phyloP scores from a whole-genome alignment of 139 green algal species.

The Tetradesmus lagerheimii region DNA sequence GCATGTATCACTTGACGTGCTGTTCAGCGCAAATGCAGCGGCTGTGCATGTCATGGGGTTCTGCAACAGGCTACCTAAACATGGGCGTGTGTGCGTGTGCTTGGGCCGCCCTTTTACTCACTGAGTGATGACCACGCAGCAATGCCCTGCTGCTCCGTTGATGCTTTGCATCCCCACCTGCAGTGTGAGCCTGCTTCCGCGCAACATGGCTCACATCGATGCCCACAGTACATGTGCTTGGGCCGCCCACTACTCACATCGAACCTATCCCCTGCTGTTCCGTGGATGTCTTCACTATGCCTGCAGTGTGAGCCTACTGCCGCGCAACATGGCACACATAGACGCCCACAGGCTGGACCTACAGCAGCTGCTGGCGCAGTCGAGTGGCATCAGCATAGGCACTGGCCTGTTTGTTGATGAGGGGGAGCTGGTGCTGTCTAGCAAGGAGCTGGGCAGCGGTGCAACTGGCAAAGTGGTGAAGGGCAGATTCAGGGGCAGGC shows the following conservation, averaged over 20 bases:
- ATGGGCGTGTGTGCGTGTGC: too few relatives aligned
- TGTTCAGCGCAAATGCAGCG: too few relatives aligned
- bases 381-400: not conserved
- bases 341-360: not conserved
- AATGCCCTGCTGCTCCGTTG: not conserved
- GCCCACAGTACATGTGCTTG: not conserved
- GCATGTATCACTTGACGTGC: too few relatives aligned
- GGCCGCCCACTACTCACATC: not conserved
- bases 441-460: not conserved
- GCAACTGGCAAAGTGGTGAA: not conserved
- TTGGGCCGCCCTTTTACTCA: not conserved
- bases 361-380: constrained; percentile 4
- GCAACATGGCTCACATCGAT: not conserved
- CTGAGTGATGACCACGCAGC: too few relatives aligned
- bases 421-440: not conserved
- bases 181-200: not conserved
- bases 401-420: not conserved
- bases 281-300: not conserved
- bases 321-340: not conserved
- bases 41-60: too few relatives aligned
- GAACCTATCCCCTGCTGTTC: not conserved
- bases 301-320: not conserved
- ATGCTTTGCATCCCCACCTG: not conserved
- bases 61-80: too few relatives aligned
- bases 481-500: not conserved